These are phyloP conservation scores for Biscogniauxia sp. DNA, from an alignment of 2,329 filamentous ascomycete genomes.

Conservation along the genomic window DNA sequence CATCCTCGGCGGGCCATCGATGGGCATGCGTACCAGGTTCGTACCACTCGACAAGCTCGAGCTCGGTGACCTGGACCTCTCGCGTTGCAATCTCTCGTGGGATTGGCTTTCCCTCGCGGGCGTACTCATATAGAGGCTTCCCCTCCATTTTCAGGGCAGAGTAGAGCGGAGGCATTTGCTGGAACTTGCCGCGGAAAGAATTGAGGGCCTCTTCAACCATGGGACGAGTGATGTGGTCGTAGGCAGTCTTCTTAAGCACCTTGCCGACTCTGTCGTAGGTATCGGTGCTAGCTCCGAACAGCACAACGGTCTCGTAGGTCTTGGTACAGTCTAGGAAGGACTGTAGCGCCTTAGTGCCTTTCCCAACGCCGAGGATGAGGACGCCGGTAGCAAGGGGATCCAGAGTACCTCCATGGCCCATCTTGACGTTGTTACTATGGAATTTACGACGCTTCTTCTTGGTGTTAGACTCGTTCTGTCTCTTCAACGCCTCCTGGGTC, in stretches of 20 bases:
- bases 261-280: constrained; percentile 88
- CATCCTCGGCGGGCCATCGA: constrained; percentile 77
- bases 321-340: constrained; percentile 87
- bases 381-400: constrained; percentile 94
- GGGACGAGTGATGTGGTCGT: constrained; percentile 77
- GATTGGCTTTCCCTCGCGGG: constrained; percentile 81
- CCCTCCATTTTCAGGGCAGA: constrained; percentile 91
- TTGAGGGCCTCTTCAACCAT: constrained; percentile 74
- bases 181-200: constrained; percentile 76
- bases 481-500: constrained; percentile 56
- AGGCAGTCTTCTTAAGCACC: constrained; percentile 70
- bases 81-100: constrained; percentile 81
- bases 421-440: constrained; percentile 67
- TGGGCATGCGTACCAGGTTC: constrained; percentile 78
- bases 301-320: constrained; percentile 82
- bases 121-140: constrained; percentile 95
- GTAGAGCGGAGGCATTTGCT: constrained; percentile 89
- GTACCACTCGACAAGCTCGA: constrained; percentile 82
- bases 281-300: constrained; percentile 92
- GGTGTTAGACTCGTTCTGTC: constrained; percentile 51
- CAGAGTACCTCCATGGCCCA: constrained; percentile 93
- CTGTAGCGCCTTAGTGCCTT: constrained; percentile 78
- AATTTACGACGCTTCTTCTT: constrained; percentile 59
- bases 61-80: constrained; percentile 71
- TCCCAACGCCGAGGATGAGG: constrained; percentile 82